Percentiles rank a stretch among this genome's conserved stretches.
Conservation (phyloP, 2,329 filamentous ascomycete genomes). For the Arthrocladium fulminans region DNA sequence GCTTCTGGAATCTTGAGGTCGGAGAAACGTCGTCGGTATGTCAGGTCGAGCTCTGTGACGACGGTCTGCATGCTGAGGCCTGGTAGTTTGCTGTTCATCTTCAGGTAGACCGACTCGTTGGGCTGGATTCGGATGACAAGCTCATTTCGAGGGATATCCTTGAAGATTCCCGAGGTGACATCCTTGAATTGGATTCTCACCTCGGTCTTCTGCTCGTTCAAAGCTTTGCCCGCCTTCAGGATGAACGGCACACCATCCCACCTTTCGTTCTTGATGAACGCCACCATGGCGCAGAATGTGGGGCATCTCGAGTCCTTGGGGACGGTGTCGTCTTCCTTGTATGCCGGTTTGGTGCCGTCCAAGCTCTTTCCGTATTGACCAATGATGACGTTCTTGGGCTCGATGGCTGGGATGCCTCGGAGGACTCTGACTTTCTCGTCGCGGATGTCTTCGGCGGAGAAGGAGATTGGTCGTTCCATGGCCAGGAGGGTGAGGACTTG, state of each 20-base stretch:
- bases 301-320: slow-evolving; percentile 95
- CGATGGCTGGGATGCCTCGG: slow-evolving; percentile 83
- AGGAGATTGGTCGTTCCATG: slow-evolving; percentile 97
- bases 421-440: slow-evolving; percentile 97
- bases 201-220: slow-evolving; percentile 99
- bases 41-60: slow-evolving; percentile 94
- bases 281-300: slow-evolving; percentile 93
- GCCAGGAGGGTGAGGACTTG: slow-evolving; percentile 92
- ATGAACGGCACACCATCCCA: slow-evolving; percentile 99
- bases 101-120: slow-evolving; percentile 99
- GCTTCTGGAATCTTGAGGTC: slow-evolving; percentile 99
- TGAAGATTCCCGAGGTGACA: slow-evolving; percentile 98
- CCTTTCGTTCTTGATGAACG: slow-evolving; percentile 98
- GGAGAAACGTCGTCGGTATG: slow-evolving; percentile 95
- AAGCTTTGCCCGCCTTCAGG: slow-evolving; percentile 95
- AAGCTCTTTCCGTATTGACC: slow-evolving; percentile 96
- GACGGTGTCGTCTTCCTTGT: slow-evolving; percentile 98
- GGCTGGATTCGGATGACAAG: slow-evolving; percentile 98
- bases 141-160: slow-evolving; percentile 98
- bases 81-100: slow-evolving; percentile 99
- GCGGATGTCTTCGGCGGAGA: slow-evolving; percentile 94
- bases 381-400: slow-evolving; percentile 99
- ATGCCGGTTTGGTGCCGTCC: slow-evolving; percentile 90
- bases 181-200: slow-evolving; percentile 99
- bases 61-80: slow-evolving; percentile 99